Evolutionary conservation across 306 rosid species (phyloP), one percentile per base, ranked within the genome.

Genomic region (Lathyrus oleraceus): DNA sequence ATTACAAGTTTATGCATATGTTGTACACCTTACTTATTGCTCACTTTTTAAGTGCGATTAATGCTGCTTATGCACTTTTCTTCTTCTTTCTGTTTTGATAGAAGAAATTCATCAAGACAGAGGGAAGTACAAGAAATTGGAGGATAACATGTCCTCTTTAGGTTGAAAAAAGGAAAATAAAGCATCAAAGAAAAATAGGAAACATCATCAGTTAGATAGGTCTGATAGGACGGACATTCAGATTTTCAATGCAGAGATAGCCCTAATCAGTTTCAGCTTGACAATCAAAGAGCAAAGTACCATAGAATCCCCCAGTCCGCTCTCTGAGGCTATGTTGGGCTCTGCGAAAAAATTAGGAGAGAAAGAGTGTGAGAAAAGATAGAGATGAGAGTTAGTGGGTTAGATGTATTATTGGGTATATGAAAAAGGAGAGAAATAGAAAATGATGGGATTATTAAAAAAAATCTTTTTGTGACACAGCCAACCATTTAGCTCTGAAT

Each of bases 11-110:
- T 59, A 6, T 74, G 42, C 5, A 10, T 59, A 40, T 43, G 11
- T 20, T 58, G 61, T 30, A n/a, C 75, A 28, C 47, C 23, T 57
- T 57, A 27, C 7, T 54, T 17, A 48, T 51, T 54, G 30, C 23
- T 74, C 62, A 20, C 35, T 64, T 53, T 49, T 64, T 69, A 47
- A 61, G 28, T 61, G 54, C 38, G 43, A 79, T 63, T 28, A 61
- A 6, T 35, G 53, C 10, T 39, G 42, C 27, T 2, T 27, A 23
- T 70, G 49, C 49, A 70, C 30, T 70, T 27, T 25, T 25, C 2
- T 54, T 19, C 7, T 28, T 43, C 21, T 14, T 20, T 65, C 38
- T 20, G 15, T 75, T 48, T 21, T 15, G 14, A 9, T 48, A 38
- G 61, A 67, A 76, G 17, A 68, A 38, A 16, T 11, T 54, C 12